Conservation (phyloP, 176 grass and related monocot species). For the Guadua angustifolia region DNA sequence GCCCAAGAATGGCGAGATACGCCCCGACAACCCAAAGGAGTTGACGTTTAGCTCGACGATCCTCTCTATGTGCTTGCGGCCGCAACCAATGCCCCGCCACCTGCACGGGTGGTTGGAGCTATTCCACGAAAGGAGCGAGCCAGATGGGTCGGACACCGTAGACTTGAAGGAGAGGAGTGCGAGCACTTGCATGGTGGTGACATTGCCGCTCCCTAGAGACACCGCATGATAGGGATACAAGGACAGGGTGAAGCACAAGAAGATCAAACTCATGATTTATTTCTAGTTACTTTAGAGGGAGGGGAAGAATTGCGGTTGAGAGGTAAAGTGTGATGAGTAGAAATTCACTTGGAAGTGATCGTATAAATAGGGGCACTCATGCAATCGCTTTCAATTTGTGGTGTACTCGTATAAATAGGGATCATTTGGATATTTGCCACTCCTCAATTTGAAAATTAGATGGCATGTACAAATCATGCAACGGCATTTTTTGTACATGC, state of each 20-base stretch:
- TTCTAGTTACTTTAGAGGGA: no score
- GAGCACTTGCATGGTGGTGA: not conserved
- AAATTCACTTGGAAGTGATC: not conserved
- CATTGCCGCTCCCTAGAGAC: not conserved
- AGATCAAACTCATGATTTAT: not conserved
- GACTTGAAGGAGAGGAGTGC: constrained; percentile 43
- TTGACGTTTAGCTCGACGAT: constrained; percentile 10
- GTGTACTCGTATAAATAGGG: no score
- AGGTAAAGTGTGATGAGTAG: no score
- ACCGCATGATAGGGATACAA: not conserved
- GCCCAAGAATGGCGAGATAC: constrained; percentile 19
- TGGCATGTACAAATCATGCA: no score
- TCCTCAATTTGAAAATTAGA: no score
- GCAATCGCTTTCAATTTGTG: no score
- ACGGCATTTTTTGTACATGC: no score
- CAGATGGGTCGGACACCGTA: constrained; percentile 17
- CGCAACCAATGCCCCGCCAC: constrained; percentile 33
- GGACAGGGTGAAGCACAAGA: not conserved
- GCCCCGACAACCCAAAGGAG: not conserved
- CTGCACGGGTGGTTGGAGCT: not conserved
- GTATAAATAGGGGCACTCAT: no score
- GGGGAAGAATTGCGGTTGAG: not conserved
- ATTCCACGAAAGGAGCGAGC: constrained; percentile 25
- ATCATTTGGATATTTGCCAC: no score
- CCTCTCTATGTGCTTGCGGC: not conserved